Base-by-base conservation (phyloP, 2,329 filamentous ascomycete genomes). In the Aureobasidium subglaciale region DNA sequence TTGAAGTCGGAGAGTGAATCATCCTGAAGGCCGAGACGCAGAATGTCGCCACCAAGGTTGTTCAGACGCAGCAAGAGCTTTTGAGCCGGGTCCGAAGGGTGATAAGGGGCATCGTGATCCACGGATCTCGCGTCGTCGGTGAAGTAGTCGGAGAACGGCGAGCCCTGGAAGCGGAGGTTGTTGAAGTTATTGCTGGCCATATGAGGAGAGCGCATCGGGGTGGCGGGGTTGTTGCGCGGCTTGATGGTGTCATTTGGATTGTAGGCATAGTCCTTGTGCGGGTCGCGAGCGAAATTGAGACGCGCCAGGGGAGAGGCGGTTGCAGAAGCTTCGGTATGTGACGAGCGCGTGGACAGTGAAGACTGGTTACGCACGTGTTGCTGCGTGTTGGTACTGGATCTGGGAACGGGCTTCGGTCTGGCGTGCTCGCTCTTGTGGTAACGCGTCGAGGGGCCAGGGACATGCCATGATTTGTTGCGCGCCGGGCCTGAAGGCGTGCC, bases 81-180 rank as follows among this genome's bases (percentile, higher is more conserved):
- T 55, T 66, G 66, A 13, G 63, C 64, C 40, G 67, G 61, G 29
- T 58, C 59, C 2, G 62, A 63, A 9, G 63, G 61, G 40, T 57
- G 50, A 25, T 60, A 56, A 5, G 48, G 29, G n/a, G 41, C 54
- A 25, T 57, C 55, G 43, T 59, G 56, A 25, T 64, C 58, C 4
- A 61, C 49, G 4, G 65, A 68, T 13, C 63, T 63, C 16, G 64
- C 63, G 55, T 69, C 64, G 53, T 71, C 68, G 50, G 69, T 71
- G 63, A 71, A 71, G 60, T 72, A 72, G 61, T 73, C 71, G 56
- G 65, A 69, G 60, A 71, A 72, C 2, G 71, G 70, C 45, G 70
- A 72, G 54, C 69, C 65, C 27, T 65, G 63, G 37, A 63, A 56
- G 2, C 63, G 53, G 9, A 46, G 37, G n/a, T 53, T 48, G 24